A percentile compares a stretch with the other conserved stretches of the same genome.
Evolutionary conservation across 805 yeast genomes (phyloP).

Genomic region (Barnettozyma californica): DNA sequence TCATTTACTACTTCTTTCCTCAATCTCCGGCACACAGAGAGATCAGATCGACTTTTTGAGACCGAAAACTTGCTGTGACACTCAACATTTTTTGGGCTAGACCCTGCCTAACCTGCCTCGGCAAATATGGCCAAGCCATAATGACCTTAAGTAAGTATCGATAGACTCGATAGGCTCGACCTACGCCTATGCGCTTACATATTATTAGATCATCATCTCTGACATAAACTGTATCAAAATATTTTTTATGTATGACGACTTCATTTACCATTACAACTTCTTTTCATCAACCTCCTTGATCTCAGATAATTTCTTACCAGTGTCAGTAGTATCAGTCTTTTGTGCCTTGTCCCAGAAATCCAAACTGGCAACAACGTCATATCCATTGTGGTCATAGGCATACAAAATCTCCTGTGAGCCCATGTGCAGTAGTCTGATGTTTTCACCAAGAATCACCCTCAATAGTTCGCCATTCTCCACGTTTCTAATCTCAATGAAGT

Average conservation of each 20-base stretch:
- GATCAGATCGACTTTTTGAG: no score
- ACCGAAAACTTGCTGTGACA: no score
- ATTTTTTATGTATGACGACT: neutral
- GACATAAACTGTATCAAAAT: no score
- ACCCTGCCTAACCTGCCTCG: neutral
- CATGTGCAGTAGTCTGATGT: slow-evolving; percentile 81
- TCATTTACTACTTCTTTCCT: neutral
- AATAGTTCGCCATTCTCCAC: slow-evolving; percentile 83
- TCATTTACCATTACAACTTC: neutral
- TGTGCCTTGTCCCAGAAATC: slow-evolving; percentile 71
- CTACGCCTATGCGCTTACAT: no score
- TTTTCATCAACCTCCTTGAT: slow-evolving; percentile 21
- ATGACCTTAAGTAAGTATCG: no score
- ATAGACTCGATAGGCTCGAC: no score
- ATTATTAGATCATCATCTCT: no score
- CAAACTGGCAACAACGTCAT: slow-evolving; percentile 85
- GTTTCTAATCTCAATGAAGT: slow-evolving; percentile 87
- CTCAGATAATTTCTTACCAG: slow-evolving; percentile 12
- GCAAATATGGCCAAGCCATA: neutral
- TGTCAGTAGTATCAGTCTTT: slow-evolving; percentile 18
- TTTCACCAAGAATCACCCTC: slow-evolving; percentile 88
- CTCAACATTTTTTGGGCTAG: neutral
- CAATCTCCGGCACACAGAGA: neutral
- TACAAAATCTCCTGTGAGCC: slow-evolving; percentile 91
- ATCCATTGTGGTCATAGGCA: slow-evolving; percentile 86